phyloP scores from a whole-genome alignment of 2,329 filamentous ascomycete species.

The Verticillium zaregamsianum region DNA sequence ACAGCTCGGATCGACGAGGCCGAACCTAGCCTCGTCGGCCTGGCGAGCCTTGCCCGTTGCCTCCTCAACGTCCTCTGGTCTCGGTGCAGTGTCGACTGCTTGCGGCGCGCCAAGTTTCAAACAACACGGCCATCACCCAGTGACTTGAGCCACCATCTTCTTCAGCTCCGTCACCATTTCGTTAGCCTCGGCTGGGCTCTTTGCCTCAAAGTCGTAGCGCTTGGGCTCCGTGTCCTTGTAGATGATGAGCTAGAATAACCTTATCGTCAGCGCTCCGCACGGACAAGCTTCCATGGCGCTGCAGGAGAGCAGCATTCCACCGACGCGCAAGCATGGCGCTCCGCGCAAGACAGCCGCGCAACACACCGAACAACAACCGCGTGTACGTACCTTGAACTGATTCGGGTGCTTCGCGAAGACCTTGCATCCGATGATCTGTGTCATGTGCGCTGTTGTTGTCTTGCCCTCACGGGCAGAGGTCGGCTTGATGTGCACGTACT shows the following conservation, averaged over 20 bases:
- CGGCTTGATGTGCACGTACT: constrained; percentile 84
- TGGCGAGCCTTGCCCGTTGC: neutral
- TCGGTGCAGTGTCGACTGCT: neutral
- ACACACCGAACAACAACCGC: neutral
- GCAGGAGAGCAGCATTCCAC: neutral
- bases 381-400: constrained; percentile 64
- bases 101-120: neutral
- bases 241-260: constrained; percentile 52
- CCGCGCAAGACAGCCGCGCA: neutral
- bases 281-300: neutral
- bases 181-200: constrained; percentile 64
- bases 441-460: constrained; percentile 78
- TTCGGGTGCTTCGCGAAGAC: constrained; percentile 75
- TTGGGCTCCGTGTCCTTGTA: constrained; percentile 75
- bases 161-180: constrained; percentile 77
- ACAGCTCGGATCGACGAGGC: neutral
- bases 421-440: constrained; percentile 77
- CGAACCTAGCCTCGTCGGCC: neutral
- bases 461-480: constrained; percentile 61
- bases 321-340: neutral
- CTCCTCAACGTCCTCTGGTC: neutral
- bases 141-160: constrained; percentile 52
- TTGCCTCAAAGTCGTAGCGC: constrained; percentile 82
- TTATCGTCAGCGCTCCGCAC: neutral
- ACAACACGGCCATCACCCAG: constrained; percentile 6